phyloP scores from a whole-genome alignment of 2,329 filamentous ascomycete species.

The Sclerotinia trifoliorum region DNA sequence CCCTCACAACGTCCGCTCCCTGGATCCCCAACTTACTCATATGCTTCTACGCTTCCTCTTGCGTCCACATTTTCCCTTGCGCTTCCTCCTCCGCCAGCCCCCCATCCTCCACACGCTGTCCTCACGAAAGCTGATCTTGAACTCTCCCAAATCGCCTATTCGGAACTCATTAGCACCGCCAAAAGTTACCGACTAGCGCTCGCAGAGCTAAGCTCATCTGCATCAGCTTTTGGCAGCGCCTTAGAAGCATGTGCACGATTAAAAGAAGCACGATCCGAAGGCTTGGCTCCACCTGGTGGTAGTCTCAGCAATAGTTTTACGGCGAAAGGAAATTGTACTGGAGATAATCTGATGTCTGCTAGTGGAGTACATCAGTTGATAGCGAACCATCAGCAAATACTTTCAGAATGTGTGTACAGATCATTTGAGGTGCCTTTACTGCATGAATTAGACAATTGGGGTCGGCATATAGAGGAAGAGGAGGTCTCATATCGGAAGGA shows the following conservation, averaged over 20 bases:
- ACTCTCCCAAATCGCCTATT: slow-evolving; percentile 60
- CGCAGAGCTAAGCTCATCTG: slow-evolving; percentile 57
- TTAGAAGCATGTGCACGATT: slow-evolving; percentile 67
- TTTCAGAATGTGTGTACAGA: slow-evolving; percentile 66
- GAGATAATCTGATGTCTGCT: slow-evolving; percentile 60
- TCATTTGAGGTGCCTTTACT: slow-evolving; percentile 66
- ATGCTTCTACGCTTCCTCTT: slow-evolving; percentile 61
- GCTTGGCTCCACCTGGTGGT: slow-evolving; percentile 44
- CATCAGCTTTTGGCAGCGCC: slow-evolving; percentile 62
- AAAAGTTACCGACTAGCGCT: slow-evolving; percentile 64
- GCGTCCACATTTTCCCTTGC: slow-evolving; percentile 55
- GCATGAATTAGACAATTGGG: slow-evolving; percentile 68
- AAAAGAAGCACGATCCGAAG: slow-evolving; percentile 63
- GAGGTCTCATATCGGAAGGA: slow-evolving; percentile 58
- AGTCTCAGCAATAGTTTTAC: slow-evolving; percentile 46
- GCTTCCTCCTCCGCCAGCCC: slow-evolving; percentile 60
- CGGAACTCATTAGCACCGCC: slow-evolving; percentile 59
- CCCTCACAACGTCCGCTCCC: slow-evolving; percentile 59
- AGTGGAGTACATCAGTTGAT: slow-evolving; percentile 66
- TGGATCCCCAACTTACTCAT: slow-evolving; percentile 61
- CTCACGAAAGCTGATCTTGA: slow-evolving; percentile 64
- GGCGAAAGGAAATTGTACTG: slow-evolving; percentile 55
- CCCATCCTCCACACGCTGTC: slow-evolving; percentile 56
- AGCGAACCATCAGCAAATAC: slow-evolving; percentile 69
- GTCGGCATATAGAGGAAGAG: slow-evolving; percentile 62